phyloP scores from a whole-genome alignment of 2,329 filamentous ascomycete genomes.

The Neocucurbitaria cava region DNA sequence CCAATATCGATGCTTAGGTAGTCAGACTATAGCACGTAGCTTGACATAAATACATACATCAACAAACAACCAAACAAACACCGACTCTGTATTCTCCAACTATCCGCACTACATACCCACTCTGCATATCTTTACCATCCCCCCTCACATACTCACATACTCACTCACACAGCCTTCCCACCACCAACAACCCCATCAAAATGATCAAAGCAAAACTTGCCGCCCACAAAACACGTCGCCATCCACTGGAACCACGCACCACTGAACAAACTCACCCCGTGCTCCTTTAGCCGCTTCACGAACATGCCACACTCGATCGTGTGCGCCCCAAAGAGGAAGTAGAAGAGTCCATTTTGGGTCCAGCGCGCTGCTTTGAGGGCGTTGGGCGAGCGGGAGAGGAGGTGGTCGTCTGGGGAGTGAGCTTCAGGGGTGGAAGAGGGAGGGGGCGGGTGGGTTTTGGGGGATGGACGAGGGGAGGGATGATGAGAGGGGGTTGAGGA shows the following conservation, averaged over 20 bases:
- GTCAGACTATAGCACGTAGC: too few species aligned
- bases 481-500: too few species aligned
- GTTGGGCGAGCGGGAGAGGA: constrained; percentile 11
- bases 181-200: constrained; percentile 29
- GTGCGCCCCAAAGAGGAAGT: constrained; percentile 32
- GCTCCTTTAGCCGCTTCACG: constrained; percentile 16
- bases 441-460: too few species aligned
- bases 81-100: too few species aligned
- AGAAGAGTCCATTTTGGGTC: constrained; percentile 31
- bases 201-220: constrained; percentile 29
- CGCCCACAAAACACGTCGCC: constrained; percentile 32
- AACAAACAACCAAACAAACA: too few species aligned
- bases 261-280: constrained; percentile 24
- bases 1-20: too few species aligned
- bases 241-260: constrained; percentile 33
- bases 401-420: constrained; percentile 6
- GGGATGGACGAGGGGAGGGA: too few species aligned
- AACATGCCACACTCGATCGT: constrained; percentile 30
- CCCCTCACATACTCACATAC: neutral
- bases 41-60: too few species aligned
- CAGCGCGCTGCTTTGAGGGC: constrained; percentile 22
- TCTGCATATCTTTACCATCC: too few species aligned
- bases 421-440: neutral
- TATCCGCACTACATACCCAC: too few species aligned
- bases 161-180: constrained; percentile 3